Percentiles rank a stretch among this genome's conserved stretches.
Evolutionary conservation across 192 early-diverging fungal species (phyloP).

Genomic region (Coemansia sp.): DNA sequence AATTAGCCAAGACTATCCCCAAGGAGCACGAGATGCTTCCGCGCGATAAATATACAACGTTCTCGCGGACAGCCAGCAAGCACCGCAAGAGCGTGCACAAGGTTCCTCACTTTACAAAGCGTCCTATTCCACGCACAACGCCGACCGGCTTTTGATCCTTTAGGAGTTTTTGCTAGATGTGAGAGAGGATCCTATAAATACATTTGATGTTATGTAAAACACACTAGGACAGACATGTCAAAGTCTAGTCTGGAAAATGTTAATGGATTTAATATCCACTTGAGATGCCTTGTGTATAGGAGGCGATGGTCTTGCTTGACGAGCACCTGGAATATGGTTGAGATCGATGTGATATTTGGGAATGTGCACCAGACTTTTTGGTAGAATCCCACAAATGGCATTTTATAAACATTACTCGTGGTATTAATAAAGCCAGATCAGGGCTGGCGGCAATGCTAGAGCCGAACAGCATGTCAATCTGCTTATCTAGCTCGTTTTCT

Average conservation of each 20-base stretch:
- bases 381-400: neutral
- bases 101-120: conserved; percentile 85
- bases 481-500: too few relatives aligned
- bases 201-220: too few relatives aligned
- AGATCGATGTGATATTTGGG: too few relatives aligned
- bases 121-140: conserved; percentile 68
- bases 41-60: conserved; percentile 83
- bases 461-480: too few relatives aligned
- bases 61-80: conserved; percentile 68
- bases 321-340: too few relatives aligned
- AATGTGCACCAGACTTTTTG: neutral
- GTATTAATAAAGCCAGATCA: neutral
- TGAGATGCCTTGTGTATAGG: too few relatives aligned
- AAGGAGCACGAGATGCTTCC: conserved; percentile 72
- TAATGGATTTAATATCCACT: too few relatives aligned
- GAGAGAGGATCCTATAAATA: too few relatives aligned
- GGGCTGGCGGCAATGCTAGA: too few relatives aligned
- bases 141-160: conserved; percentile 65
- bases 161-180: neutral
- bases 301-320: too few relatives aligned
- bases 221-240: too few relatives aligned
- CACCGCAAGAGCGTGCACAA: conserved; percentile 83
- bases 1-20: conserved; percentile 59
- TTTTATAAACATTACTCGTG: neutral
- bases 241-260: too few relatives aligned